Evolutionary conservation across 2,329 filamentous ascomycete genomes (phyloP).

Genomic region (Pseudopithomyces maydicus): DNA sequence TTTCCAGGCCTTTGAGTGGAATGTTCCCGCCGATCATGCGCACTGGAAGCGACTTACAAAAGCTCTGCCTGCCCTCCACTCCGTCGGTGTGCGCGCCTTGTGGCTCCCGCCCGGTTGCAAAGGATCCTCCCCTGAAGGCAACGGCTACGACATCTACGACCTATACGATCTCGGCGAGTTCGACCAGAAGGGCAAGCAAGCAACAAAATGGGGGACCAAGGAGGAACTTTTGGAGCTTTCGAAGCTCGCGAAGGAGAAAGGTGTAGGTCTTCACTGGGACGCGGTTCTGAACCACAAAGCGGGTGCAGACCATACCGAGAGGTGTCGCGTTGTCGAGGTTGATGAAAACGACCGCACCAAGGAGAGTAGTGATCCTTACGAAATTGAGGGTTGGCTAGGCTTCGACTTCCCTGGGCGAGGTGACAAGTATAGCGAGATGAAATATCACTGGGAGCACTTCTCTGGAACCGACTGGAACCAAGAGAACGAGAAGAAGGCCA

Average conservation of each 20-base stretch:
- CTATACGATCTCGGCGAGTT: constrained; percentile 75
- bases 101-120: constrained; percentile 78
- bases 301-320: constrained; percentile 68
- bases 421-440: constrained; percentile 63
- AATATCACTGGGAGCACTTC: constrained; percentile 72
- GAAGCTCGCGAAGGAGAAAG: constrained; percentile 56
- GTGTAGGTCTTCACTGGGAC: constrained; percentile 69
- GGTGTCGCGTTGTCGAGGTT: constrained; percentile 67
- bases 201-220: constrained; percentile 72
- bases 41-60: constrained; percentile 66
- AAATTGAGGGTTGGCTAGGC: constrained; percentile 71
- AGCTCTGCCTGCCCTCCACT: constrained; percentile 59
- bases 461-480: constrained; percentile 71
- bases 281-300: constrained; percentile 76
- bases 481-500: constrained; percentile 59
- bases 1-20: constrained; percentile 76
- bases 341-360: constrained; percentile 63
- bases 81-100: constrained; percentile 58
- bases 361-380: constrained; percentile 59
- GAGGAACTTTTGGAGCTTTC: constrained; percentile 63
- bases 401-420: constrained; percentile 69
- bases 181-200: constrained; percentile 66
- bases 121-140: constrained; percentile 63
- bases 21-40: constrained; percentile 62
- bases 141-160: constrained; percentile 69